phyloP scores from a whole-genome alignment of 306 rosid genomes.

The Senna tora region DNA sequence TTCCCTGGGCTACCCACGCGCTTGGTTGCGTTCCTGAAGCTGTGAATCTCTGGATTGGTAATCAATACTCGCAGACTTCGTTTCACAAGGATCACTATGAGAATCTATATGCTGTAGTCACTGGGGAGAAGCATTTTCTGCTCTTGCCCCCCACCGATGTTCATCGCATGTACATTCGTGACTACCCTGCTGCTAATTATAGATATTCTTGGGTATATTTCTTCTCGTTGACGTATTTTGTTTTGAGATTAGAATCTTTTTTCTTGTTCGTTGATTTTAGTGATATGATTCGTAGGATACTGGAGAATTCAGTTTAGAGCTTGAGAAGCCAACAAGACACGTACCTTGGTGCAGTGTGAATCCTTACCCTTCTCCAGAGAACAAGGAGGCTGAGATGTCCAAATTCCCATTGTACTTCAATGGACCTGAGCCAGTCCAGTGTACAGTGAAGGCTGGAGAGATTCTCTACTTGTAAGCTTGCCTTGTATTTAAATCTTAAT shows the following conservation, averaged over 20 bases:
- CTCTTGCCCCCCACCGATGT: slow-evolving; percentile 83
- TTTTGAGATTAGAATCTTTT: not conserved
- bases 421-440: slow-evolving; percentile 67
- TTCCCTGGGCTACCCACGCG: slow-evolving; percentile 74
- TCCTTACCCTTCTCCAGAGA: slow-evolving; percentile 65
- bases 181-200: slow-evolving; percentile 71
- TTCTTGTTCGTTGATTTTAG: slow-evolving; percentile 7
- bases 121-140: slow-evolving; percentile 71
- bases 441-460: slow-evolving; percentile 80
- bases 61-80: slow-evolving; percentile 58
- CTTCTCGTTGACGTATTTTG: too few species aligned
- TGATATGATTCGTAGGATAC: slow-evolving; percentile 47
- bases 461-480: slow-evolving; percentile 75
- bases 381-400: slow-evolving; percentile 43
- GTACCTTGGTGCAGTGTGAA: slow-evolving; percentile 90
- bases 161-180: slow-evolving; percentile 68
- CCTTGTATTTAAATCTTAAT: slow-evolving; percentile 6
- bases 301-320: slow-evolving; percentile 62
- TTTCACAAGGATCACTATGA: slow-evolving; percentile 87
- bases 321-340: slow-evolving; percentile 60
- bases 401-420: slow-evolving; percentile 66
- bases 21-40: slow-evolving; percentile 71
- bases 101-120: slow-evolving; percentile 82
- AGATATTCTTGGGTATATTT: slow-evolving; percentile 52
- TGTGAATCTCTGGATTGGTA: slow-evolving; percentile 83